Evolutionary conservation across 768 basidiomycete species (phyloP), one percentile per base, ranked within the genome.

Genomic region (Lepiota subincarnata): DNA sequence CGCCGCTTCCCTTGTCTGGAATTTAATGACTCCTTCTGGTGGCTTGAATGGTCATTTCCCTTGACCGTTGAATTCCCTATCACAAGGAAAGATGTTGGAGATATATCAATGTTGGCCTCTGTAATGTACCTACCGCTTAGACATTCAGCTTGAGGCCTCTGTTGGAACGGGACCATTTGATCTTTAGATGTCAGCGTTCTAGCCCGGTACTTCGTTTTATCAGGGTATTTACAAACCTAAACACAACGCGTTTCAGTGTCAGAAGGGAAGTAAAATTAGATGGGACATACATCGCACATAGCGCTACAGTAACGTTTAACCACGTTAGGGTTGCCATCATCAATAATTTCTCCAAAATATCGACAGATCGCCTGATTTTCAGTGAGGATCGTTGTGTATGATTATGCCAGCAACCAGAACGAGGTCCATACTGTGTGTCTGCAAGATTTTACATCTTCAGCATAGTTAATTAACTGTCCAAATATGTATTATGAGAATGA

Each of bases 201-300:
- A 52, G 79, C 76, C 22, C 76, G 75, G 2, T 64, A 69, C 48
- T 65, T 73, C 0, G 81, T 78, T 69, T 84, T 90, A 19, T 84
- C 83, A 0, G 88, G 86, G 57, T 83, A 82, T 67, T 87, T 89
- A 70, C 91, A 92, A 2, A 90, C 77, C 90, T 92, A 50, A 8
- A 10, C 10, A 22, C 22, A 35, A 10, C 7, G 22, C 22, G 31
- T 18, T 14, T 26, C 28, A 42, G 28, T 12, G 6, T 48, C 50
- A 52, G 44, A 41, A 18, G 10, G 22, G 11, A 2, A 14, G 52
- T 2, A n/a, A 7, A 20, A 42, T 47, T 8, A 36, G 36, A 31
- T 20, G 39, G 5, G 10, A 60, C 83, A 20, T 61, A 90, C 90
- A 64, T 93, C 91, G 60, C 91, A 93, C 88, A 91, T 92, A 43